phyloP scores from a whole-genome alignment of 2,329 filamentous ascomycete genomes.

The Calycina marina region DNA sequence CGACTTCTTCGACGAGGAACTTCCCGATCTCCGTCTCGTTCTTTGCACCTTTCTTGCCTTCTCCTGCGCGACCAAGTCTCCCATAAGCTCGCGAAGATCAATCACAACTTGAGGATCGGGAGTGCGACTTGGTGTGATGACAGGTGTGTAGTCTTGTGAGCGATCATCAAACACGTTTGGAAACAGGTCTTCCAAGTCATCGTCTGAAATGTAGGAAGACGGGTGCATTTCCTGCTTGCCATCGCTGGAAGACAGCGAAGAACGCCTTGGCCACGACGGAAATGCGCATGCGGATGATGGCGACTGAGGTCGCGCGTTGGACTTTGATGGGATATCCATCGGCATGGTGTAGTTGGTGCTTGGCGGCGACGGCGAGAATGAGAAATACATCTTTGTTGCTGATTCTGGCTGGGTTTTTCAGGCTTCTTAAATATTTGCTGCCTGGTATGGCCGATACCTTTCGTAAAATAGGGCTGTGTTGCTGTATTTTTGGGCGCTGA shows the following conservation, averaged over 20 bases:
- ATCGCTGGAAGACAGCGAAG: slow-evolving; percentile 28
- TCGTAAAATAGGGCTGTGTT: neutral
- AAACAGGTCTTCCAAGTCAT: slow-evolving; percentile 36
- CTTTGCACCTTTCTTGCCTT: slow-evolving; percentile 17
- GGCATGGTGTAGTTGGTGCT: slow-evolving; percentile 15
- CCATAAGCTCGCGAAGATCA: slow-evolving; percentile 13
- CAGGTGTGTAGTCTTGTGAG: slow-evolving; percentile 29
- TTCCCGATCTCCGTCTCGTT: slow-evolving; percentile 9
- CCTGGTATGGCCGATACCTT: too few species aligned
- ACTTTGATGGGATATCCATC: slow-evolving; percentile 17
- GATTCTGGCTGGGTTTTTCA: neutral
- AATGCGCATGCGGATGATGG: slow-evolving; percentile 40
- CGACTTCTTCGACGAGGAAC: slow-evolving; percentile 22
- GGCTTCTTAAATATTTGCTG: too few species aligned
- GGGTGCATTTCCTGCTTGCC: slow-evolving; percentile 12
- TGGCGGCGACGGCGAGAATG: slow-evolving; percentile 16
- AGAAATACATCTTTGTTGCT: slow-evolving; percentile 17
- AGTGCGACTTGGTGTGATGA: slow-evolving; percentile 16
- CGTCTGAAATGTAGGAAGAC: slow-evolving; percentile 36
- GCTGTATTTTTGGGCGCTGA: neutral
- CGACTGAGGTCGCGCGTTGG: slow-evolving; percentile 12
- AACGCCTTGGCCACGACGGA: slow-evolving; percentile 42
- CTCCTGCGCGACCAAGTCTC: slow-evolving; percentile 17
- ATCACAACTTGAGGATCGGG: slow-evolving; percentile 15
- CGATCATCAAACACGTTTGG: slow-evolving; percentile 33